These are phyloP conservation scores for Glycine soja DNA, from an alignment of 306 rosid genomes.

Conservation along the genomic window DNA sequence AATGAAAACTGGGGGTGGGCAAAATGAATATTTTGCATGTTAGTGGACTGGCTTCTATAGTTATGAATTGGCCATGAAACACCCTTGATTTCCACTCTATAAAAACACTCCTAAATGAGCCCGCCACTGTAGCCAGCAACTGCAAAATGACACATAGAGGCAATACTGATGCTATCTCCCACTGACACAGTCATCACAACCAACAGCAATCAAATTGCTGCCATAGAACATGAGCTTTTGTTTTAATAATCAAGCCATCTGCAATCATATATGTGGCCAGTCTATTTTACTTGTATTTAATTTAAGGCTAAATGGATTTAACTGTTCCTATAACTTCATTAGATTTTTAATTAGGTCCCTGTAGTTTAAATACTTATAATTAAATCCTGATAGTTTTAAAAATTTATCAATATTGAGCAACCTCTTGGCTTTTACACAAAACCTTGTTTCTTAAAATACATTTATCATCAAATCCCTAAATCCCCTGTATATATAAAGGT, in stretches of 20 bases:
- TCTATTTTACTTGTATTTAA: not conserved
- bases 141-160: not conserved
- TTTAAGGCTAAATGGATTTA: not conserved
- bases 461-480: not conserved
- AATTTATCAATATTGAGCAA: not conserved
- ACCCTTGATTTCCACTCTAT: not conserved
- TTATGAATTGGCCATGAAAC: not conserved
- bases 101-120: not conserved
- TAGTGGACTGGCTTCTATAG: not conserved
- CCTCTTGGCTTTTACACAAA: not conserved
- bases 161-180: not conserved
- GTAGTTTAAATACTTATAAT: not conserved
- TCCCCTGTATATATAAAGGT: not conserved
- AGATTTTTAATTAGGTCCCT: not conserved
- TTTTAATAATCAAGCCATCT: not conserved
- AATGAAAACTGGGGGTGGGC: not conserved
- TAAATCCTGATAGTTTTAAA: not conserved
- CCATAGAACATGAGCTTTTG: not conserved
- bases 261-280: conserved; percentile 3
- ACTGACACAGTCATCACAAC: not conserved
- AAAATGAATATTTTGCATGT: not conserved
- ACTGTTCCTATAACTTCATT: not conserved
- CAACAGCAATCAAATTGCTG: not conserved
- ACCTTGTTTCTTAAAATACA: not conserved
- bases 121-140: not conserved